Conservation (phyloP, 2,329 filamentous ascomycete genomes). For the Leptographium flavum region DNA sequence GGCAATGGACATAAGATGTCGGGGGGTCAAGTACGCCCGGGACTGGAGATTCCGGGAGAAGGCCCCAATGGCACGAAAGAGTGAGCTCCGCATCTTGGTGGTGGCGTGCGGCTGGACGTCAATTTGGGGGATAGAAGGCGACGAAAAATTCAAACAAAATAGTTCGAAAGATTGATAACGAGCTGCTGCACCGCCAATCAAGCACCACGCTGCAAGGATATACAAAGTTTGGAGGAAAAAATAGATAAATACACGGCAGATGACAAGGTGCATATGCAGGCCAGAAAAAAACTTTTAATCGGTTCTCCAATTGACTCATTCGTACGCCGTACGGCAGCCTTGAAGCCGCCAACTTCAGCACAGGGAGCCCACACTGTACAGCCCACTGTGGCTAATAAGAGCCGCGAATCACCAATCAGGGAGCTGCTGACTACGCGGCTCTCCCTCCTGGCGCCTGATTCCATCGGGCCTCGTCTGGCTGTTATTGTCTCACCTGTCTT, state of each 20-base stretch:
- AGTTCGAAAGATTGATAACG: neutral
- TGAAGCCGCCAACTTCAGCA: neutral
- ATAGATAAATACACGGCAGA: neutral
- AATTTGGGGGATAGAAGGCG: too few species aligned
- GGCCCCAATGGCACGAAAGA: neutral
- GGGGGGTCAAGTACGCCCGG: conserved; percentile 40
- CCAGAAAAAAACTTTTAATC: neutral
- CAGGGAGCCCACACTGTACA: neutral
- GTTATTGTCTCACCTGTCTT: neutral
- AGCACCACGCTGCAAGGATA: neutral
- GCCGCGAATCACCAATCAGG: too few species aligned
- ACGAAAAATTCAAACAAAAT: neutral
- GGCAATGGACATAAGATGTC: conserved; percentile 83
- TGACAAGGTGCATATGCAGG: neutral
- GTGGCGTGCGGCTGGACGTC: neutral
- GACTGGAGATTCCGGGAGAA: conserved; percentile 7
- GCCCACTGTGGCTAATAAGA: too few species aligned
- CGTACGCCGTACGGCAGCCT: neutral
- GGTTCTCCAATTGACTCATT: neutral
- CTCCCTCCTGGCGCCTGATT: neutral
- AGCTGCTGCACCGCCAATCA: neutral
- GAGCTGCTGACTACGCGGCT: too few species aligned
- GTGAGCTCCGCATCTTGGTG: neutral
- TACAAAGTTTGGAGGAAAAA: neutral
- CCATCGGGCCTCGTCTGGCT: neutral